Percentiles rank a stretch among this genome's conserved stretches.
Evolutionary conservation across 169 alveolate genomes (phyloP).

Genomic region (Hammondia hammondi): DNA sequence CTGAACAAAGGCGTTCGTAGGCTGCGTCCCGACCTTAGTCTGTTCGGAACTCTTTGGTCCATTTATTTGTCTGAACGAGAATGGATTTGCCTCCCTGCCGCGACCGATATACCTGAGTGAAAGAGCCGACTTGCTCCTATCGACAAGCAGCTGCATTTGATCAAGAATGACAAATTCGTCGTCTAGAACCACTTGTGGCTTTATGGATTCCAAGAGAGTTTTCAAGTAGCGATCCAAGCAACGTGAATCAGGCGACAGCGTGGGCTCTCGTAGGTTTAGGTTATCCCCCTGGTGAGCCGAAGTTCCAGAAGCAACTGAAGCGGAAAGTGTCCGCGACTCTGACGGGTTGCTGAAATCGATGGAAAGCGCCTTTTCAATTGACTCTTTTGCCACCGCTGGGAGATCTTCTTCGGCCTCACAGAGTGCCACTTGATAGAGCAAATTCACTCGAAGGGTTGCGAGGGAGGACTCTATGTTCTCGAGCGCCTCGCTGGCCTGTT

Average conservation of each 20-base stretch:
- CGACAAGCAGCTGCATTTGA: constrained; percentile 36
- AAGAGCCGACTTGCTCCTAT: background rate
- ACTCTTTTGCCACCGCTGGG: constrained; percentile 19
- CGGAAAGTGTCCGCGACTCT: background rate
- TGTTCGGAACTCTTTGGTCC: too few species aligned
- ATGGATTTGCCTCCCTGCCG: background rate
- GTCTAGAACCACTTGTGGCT: constrained; percentile 9
- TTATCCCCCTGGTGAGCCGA: background rate
- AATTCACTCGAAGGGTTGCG: background rate
- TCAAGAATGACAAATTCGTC: background rate
- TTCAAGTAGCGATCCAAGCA: background rate
- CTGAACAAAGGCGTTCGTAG: too few species aligned
- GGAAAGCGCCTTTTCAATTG: background rate
- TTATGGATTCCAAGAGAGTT: background rate
- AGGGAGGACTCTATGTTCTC: constrained; percentile 28
- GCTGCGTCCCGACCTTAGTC: too few species aligned
- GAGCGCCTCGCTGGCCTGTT: constrained; percentile 31
- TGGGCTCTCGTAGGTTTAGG: background rate
- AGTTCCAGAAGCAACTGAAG: background rate
- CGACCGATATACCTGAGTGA: background rate
- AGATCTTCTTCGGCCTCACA: constrained; percentile 13
- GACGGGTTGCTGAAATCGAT: background rate
- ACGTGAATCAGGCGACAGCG: background rate
- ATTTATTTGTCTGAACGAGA: too few species aligned
- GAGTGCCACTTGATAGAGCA: constrained; percentile 15